phyloP scores from a whole-genome alignment of 163 green algal genomes.

The Volvox carteri region DNA sequence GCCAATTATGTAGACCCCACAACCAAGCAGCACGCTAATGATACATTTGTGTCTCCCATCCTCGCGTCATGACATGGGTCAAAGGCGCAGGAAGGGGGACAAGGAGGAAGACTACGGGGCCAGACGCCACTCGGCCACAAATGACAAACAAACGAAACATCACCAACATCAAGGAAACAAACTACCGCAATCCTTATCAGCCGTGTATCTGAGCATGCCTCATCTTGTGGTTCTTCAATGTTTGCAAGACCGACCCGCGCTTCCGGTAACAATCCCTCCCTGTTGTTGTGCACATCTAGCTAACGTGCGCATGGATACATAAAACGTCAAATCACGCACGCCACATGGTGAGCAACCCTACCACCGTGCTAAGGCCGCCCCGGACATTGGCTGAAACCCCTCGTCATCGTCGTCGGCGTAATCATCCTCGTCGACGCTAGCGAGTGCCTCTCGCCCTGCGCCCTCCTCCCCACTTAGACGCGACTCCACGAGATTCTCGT shows the following conservation, averaged over 20 bases:
- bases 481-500: conserved; percentile 78
- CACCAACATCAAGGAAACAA: conserved; percentile 19
- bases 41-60: background rate
- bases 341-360: background rate
- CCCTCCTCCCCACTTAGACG: conserved; percentile 16
- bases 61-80: conserved; percentile 1
- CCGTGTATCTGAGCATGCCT: conserved; percentile 8
- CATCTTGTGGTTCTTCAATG: conserved; percentile 11
- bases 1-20: background rate
- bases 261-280: no score
- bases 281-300: background rate
- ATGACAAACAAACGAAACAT: conserved; percentile 15
- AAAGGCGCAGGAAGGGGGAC: background rate
- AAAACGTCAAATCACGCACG: background rate
- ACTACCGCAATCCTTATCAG: background rate
- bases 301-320: background rate
- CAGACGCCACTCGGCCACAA: background rate
- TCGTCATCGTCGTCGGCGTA: conserved; percentile 42
- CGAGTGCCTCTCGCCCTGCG: background rate
- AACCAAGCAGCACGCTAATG: conserved; percentile 41
- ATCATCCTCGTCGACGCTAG: background rate
- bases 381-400: conserved; percentile 24
- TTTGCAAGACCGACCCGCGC: background rate
- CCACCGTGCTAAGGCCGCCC: background rate
- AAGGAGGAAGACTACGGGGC: background rate